Evolutionary conservation across 495 filamentous ascomycete species (phyloP), one percentile per base, ranked within the genome.

Genomic region (Penicillium simplicissimum): DNA sequence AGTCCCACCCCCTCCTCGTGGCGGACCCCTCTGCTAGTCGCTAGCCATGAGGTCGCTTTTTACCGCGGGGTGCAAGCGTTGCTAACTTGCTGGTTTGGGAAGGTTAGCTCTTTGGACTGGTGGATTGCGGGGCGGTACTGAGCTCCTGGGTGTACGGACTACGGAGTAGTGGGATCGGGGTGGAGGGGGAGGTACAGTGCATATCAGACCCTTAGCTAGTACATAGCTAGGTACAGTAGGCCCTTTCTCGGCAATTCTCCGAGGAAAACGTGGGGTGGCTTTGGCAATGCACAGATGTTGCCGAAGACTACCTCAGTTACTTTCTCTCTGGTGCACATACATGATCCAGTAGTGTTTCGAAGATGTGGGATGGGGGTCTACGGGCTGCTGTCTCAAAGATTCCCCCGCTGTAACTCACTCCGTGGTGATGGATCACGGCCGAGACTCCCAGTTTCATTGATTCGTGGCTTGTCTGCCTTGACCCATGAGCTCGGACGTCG

Each of bases 231-330:
- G 2, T 28, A 28, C 25, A 2, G 25, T 2, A 28, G 25, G 25
- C 4, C 25, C 25, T 28, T 8, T 47, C 3, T 58, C 55, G 55
- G 55, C 17, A 36, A 49, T 58, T 19, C 43, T 58, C 55, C 55
- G 28, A 52, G 9, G 38, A 49, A 55, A 59, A 56, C 61, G 61
- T 51, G 61, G 61, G 57, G 52, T 47, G 43, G 57, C 25, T 55
- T 17, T 33, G 5, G 5, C 13, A 43, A 11, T 48, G 45, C 45
- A 21, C 45, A 48, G 21, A 48, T 48, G 23, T 48, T 10, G 15
- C 45, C 21, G 21, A 48, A 28, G 25, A 28, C 25, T 4, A 28
- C 25, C 25, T 28, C 25, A 28, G 2, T 2, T 28, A n/a, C n/a
- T n/a, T n/a, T n/a, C n/a, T n/a, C n/a, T n/a, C n/a, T n/a, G n/a